Percentiles rank a stretch among this genome's conserved stretches.
Evolutionary conservation across 192 early-diverging fungal species (phyloP).

Genomic region (Umbelopsis vinacea): DNA sequence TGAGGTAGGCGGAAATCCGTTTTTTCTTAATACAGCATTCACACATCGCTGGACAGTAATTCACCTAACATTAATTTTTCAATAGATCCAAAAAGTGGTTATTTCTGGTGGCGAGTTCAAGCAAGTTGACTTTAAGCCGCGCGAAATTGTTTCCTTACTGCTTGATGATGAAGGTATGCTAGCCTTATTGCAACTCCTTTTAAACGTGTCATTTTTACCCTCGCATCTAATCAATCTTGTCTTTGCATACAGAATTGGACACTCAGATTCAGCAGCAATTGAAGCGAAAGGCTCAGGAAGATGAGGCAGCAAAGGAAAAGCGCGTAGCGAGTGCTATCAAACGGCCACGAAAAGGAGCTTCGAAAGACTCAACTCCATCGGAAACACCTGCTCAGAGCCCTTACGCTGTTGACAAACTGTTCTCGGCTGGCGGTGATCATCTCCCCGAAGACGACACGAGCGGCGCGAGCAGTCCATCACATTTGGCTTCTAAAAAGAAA

Average conservation of each 20-base stretch:
- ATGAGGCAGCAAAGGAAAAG: conserved; percentile 47
- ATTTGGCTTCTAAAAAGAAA: conserved; percentile 16
- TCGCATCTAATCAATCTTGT: too few species aligned
- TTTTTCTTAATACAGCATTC: neutral
- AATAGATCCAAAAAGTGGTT: conserved; percentile 85
- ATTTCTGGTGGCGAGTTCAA: conserved; percentile 90
- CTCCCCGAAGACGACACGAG: conserved; percentile 23
- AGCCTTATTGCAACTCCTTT: too few species aligned
- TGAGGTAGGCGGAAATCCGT: conserved; percentile 50
- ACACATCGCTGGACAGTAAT: neutral
- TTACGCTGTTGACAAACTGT: conserved; percentile 26
- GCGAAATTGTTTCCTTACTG: conserved; percentile 86
- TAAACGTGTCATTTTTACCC: too few species aligned
- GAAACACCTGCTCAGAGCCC: conserved; percentile 29
- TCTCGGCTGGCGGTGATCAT: conserved; percentile 36
- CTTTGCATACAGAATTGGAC: conserved; percentile 45
- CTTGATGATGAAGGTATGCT: conserved; percentile 68
- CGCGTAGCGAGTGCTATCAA: neutral
- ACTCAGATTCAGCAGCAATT: conserved; percentile 57
- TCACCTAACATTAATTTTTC: conserved; percentile 1
- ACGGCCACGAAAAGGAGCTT: neutral
- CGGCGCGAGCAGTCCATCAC: neutral
- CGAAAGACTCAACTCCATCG: neutral
- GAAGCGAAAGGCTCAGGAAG: conserved; percentile 60
- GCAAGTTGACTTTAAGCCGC: conserved; percentile 85